Percentiles rank a stretch among this genome's conserved stretches.
These are phyloP conservation scores for Venturiaceae sp. DNA, from an alignment of 2,329 filamentous ascomycete species.

Conservation along the genomic window DNA sequence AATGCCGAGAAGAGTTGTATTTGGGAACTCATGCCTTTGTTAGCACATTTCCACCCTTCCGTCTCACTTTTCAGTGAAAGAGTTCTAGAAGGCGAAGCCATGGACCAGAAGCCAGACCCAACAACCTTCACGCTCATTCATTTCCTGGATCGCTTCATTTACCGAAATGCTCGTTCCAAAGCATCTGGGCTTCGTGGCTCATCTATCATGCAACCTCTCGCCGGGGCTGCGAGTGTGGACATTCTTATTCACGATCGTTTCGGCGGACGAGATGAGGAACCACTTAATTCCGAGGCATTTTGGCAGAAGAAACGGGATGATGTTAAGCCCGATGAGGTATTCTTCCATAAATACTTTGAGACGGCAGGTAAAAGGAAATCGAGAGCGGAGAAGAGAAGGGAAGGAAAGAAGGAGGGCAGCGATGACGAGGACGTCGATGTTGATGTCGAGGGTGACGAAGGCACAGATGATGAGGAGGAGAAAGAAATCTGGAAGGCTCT, in stretches of 20 bases:
- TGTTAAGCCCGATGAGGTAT: constrained; percentile 83
- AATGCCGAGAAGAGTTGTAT: constrained; percentile 89
- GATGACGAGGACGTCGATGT: constrained; percentile 42
- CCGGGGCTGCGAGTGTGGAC: constrained; percentile 49
- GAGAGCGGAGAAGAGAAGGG: constrained; percentile 35
- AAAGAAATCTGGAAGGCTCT: constrained; percentile 90
- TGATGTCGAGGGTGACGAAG: constrained; percentile 62
- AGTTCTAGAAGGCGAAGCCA: constrained; percentile 57
- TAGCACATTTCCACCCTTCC: constrained; percentile 84
- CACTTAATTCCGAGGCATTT: constrained; percentile 81
- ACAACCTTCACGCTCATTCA: constrained; percentile 84
- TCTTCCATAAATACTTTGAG: constrained; percentile 96
- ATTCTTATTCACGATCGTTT: constrained; percentile 50
- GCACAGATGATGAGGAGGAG: constrained; percentile 49
- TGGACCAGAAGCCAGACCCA: constrained; percentile 80
- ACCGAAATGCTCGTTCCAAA: constrained; percentile 76
- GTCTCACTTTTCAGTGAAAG: constrained; percentile 74
- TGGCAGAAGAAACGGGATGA: constrained; percentile 82
- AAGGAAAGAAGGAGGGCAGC: constrained; percentile 28
- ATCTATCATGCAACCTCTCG: constrained; percentile 95
- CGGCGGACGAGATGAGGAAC: constrained; percentile 47
- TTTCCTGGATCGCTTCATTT: constrained; percentile 98
- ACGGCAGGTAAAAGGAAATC: constrained; percentile 47
- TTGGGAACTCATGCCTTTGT: constrained; percentile 80
- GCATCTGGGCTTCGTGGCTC: constrained; percentile 54